phyloP scores from a whole-genome alignment of 768 basidiomycete species.

The Kwoniella botswanensis region DNA sequence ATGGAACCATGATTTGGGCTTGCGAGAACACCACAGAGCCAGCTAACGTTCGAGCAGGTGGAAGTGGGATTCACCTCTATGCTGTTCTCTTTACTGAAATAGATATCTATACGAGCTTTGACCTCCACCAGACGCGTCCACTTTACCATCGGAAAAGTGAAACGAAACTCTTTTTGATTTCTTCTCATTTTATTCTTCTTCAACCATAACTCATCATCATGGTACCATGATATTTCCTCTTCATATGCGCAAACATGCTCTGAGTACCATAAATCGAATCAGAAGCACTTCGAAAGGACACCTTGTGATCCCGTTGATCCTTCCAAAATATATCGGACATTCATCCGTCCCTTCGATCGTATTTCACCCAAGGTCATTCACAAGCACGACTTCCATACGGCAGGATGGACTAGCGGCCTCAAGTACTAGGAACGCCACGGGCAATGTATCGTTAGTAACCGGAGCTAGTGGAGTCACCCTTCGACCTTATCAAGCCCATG shows the following conservation, averaged over 20 bases:
- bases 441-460: neutral
- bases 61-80: conserved; percentile 1
- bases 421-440: neutral
- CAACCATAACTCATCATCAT: neutral
- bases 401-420: neutral
- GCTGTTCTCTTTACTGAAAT: neutral
- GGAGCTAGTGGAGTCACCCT: conserved; percentile 56
- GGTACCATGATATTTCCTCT: neutral
- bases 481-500: conserved; percentile 87
- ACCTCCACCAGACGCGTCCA: conserved; percentile 4
- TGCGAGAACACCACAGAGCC: neutral
- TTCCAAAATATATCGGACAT: neutral
- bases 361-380: neutral
- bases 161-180: neutral
- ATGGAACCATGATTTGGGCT: too few relatives aligned
- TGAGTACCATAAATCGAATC: neutral
- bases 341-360: neutral
- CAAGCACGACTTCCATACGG: neutral
- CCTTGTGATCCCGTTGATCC: neutral
- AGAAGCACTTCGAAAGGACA: neutral
- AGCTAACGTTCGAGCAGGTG: neutral
- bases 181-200: neutral
- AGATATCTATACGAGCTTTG: neutral
- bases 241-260: neutral
- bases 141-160: neutral